Base-by-base conservation (phyloP, 2,329 filamentous ascomycete species). In the Colletotrichum musae region DNA sequence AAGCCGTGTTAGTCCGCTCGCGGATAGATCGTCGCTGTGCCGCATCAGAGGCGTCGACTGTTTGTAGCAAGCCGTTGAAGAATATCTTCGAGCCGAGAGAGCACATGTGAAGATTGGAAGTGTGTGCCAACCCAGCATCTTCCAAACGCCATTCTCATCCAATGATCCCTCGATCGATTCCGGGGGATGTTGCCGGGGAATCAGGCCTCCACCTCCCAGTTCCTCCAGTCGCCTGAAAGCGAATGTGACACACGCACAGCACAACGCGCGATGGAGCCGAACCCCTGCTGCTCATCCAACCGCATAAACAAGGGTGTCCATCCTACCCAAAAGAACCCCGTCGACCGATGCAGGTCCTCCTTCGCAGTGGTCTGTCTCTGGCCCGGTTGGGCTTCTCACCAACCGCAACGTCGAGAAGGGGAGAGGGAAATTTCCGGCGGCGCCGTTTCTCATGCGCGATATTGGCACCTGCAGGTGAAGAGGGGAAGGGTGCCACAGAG, bases 381-480 rank as follows among this genome's bases (percentile, higher is more conserved):
- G 41, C 41, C 41, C 6, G 13, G 41, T 43, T 43, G 41, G 41
- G 41, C 18, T 24, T 24, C 41, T n/a, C 16, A 13, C 5, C 13
- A 43, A 43, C 41, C 41, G 13, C 16, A 6, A 43, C 16, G 4
- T 43, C 13, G 41, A 7, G 4, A 43, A 12, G 41, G 39, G 41
- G 41, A 15, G 13, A 13, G 41, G 41, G 32, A 36, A 36, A 36
- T 24, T 52, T 15, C 50, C 12, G 13, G 13, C 13, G 13, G 12
- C 50, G 21, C 24, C 13, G 26, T 6, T n/a, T 52, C 50, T 16
- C 24, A 52, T 52, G 21, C 13, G 13, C 15, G 21, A 52, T 26
- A 58, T 58, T 21, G 18, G 18, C 21, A 4, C 36, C 54, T 58
- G 54, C 54, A 45, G 13, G 21, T 58, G 54, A 47, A 45, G 54